These are phyloP conservation scores for Diaporthe citri DNA, from an alignment of 2,329 filamentous ascomycete species.

Conservation along the genomic window DNA sequence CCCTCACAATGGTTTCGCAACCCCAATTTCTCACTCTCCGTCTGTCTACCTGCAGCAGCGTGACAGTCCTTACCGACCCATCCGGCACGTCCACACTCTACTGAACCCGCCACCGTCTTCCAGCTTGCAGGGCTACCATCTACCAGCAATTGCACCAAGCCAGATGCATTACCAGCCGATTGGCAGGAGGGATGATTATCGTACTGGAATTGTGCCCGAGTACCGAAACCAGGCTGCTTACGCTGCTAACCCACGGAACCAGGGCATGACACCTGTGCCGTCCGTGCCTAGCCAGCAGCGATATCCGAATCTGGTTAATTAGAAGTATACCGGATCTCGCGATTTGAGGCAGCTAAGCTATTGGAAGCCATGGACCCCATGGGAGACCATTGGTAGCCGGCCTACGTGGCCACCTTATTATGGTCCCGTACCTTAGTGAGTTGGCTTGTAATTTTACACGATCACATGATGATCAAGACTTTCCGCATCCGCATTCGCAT, in stretches of 20 bases:
- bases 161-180: constrained; percentile 89
- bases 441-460: constrained; percentile 26
- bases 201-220: constrained; percentile 78
- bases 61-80: constrained; percentile 91
- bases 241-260: constrained; percentile 21
- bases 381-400: not conserved
- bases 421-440: not conserved
- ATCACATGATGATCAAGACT: constrained; percentile 14
- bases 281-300: constrained; percentile 35
- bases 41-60: constrained; percentile 89
- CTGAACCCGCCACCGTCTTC: constrained; percentile 87
- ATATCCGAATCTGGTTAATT: constrained; percentile 36
- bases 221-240: constrained; percentile 50
- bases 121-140: constrained; percentile 80
- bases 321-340: constrained; percentile 8
- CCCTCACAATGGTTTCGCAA: constrained; percentile 65
- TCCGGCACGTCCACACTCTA: constrained; percentile 90
- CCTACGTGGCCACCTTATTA: not conserved
- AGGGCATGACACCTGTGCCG: constrained; percentile 26
- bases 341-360: constrained; percentile 15
- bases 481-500: not conserved
- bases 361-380: not conserved
- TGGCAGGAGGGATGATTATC: constrained; percentile 75
- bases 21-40: constrained; percentile 83
- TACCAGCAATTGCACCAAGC: constrained; percentile 67